Base-by-base conservation (phyloP, 148 eudicot species). In the Nepenthes gracilis region DNA sequence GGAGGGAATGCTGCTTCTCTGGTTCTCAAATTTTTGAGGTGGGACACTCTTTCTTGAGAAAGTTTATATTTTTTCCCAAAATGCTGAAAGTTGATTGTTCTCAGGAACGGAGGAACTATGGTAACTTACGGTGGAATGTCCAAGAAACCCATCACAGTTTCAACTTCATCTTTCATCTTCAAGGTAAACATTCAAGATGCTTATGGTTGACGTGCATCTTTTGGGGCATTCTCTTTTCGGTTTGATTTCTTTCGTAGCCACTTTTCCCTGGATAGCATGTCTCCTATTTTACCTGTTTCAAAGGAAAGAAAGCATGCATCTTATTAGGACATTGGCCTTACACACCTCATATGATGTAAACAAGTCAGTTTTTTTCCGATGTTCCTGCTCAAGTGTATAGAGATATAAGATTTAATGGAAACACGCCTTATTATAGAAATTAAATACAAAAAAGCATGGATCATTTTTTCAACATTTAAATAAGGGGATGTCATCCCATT, bases 81-180 rank as follows among this genome's bases (percentile, higher is more conserved):
- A 11, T 59, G 47, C 47, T 36, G 48, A 43, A 12, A 5, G 6
- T 37, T 59, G 62, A 6, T 8, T 37, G 8, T 43, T 57, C 11
- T 43, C 74, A 91, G 98, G 82, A 79, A 69, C 50, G 85, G 96
- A 53, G 98, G 96, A 72, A 93, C 91, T 55, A 93, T 93, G 98
- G 98, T 93, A 54, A 93, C 98, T 53, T 93, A 93, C 61, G 98
- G 98, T 55, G 98, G 98, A 63, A 93, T 93, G 98, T 81, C 98
- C 9, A 93, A 84, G 83, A 82, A 80, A 72, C 98, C 98, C 54
- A 35, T 93, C 43, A 80, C 87, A 8, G 87, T 76, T 8, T 81
- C 96, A 72, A 88, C 98, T 57, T 77, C 96, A 15, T 72, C 96
- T 38, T 93, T 93, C 72, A 93, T 93, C 65, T 93, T 93, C 73